A percentile compares a stretch with the other conserved stretches of the same genome.
Conservation (phyloP, 345 rosid genomes). For the Xanthoceras sorbifolium region DNA sequence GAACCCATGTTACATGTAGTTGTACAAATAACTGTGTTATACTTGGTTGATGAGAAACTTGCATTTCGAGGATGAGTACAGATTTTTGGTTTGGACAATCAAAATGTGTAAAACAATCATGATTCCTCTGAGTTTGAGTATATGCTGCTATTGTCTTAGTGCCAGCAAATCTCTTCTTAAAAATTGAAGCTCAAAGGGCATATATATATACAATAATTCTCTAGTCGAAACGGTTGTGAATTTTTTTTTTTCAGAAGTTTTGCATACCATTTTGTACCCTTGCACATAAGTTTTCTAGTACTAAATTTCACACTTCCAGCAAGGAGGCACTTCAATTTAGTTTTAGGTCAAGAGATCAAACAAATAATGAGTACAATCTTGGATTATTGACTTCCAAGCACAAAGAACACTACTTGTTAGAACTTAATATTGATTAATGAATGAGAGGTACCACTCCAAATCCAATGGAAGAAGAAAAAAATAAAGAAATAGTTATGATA, state of each 20-base stretch:
- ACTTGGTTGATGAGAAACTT: slow-evolving; percentile 32
- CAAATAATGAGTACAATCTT: neutral
- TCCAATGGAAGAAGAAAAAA: neutral
- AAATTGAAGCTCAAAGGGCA: too few relatives aligned
- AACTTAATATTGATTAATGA: slow-evolving; percentile 12
- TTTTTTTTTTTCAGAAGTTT: too few relatives aligned
- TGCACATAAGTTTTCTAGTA: too few relatives aligned
- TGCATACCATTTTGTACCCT: too few relatives aligned
- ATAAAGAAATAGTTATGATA: slow-evolving; percentile 22
- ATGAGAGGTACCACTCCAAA: slow-evolving; percentile 11
- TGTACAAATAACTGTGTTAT: slow-evolving; percentile 39
- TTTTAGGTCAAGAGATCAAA: neutral
- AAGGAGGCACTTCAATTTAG: neutral
- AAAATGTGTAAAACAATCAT: neutral
- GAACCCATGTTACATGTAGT: slow-evolving; percentile 20
- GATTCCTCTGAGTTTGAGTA: neutral
- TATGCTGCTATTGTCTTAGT: neutral
- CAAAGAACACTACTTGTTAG: slow-evolving; percentile 14
- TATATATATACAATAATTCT: too few relatives aligned
- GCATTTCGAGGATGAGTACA: slow-evolving; percentile 14
- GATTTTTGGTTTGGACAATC: neutral
- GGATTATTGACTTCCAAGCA: slow-evolving; percentile 16
- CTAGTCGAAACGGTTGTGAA: too few relatives aligned
- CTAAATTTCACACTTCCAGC: neutral
- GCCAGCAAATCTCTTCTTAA: neutral